Evolutionary conservation across 163 green algal genomes (phyloP), one percentile per base, ranked within the genome.

Genomic region (Prototheca wickerhamii): DNA sequence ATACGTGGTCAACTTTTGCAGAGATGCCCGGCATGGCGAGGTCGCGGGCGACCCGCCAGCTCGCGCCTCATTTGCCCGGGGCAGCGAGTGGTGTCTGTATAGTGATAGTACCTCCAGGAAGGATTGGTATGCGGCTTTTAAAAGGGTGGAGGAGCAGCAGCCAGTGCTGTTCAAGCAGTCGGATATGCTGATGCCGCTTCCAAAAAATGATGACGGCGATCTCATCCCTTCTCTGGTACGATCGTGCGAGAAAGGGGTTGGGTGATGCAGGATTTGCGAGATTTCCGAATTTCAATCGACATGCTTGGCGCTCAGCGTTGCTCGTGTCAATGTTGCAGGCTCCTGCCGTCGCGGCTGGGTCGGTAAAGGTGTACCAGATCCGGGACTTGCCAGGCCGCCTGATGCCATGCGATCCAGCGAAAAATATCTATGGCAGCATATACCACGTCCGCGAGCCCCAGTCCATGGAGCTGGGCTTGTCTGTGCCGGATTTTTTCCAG

Each of bases 401-500:
- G 15, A 29, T 61, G 55, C 31, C 25, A 15, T 44, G 32, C 31
- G 31, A 61, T 30, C 8, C 29, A 23, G 18, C 30, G 15, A 61
- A 44, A 20, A 61, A 61, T 49, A 30, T 49, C 4, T 30, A 44
- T 31, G 55, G 40, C 49, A 66, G 58, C 7, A 21, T 33, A 26
- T 85, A 83, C 51, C 74, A 85, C 50, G 67, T 85, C 8, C 52
- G 78, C 4, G 78, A 85, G 73, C 76, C 73, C 1, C 53, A 80
- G 23, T 77, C 64, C 2, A 68, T 69, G 37, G 42, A 51, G 8
- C 57, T 83, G 25, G 28, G 63, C 7, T 73, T 83, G 75, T 44
- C 51, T 3, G 52, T 80, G 5, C 31, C 35, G 3, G 72, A 81
- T 20, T 79, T 77, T 53, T 61, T 61, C n/a, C 32, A 76, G 44